Base-by-base conservation (phyloP, 129 eudicot species). In the Ambrosia trifida region DNA sequence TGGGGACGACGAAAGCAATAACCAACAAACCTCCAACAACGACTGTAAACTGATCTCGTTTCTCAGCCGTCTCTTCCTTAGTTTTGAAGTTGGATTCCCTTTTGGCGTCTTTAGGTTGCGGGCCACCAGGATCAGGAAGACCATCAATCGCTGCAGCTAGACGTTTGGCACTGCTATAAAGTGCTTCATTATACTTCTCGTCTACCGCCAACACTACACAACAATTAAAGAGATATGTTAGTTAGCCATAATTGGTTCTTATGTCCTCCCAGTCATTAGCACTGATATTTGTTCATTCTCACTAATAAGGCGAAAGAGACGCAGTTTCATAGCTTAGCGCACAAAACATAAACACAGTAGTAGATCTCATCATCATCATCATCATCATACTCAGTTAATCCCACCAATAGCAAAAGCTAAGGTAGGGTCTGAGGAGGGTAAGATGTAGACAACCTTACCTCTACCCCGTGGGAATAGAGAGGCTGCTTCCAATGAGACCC, bases 71-170 rank as follows among this genome's bases (percentile, higher is more conserved):
- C 81, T 95, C 99, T 75, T 90, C 96, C 75, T 78, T 83, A 32
- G 99, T 85, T 83, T 95, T 95, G 83, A 95, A 95, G 93, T 95
- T 95, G 72, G 97, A 95, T 63, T 95, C 99, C 77, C 99, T 78
- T 74, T 95, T 95, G 91, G 35, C 77, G 68, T 95, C 99, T 73
- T 95, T 95, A 16, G 82, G 16, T 66, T 72, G 41, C 16, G 99
- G 99, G 19, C 99, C 99, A 28, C 99, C 97, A 13, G 99, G 89
- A 73, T 95, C 99, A 8, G 97, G 96, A 67, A 95, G 99, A 11
- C 99, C 97, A 51, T 95, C 99, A 50, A 95, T 83, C 61, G 95
- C 96, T 3, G 97, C 95, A 30, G 78, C 99, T 66, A 95, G 82
- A 44, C 99, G 88, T 60, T 81, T 86, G 32, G 97, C 97, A 3